Conservation (phyloP, 129 eudicot species). For the Centella asiatica region DNA sequence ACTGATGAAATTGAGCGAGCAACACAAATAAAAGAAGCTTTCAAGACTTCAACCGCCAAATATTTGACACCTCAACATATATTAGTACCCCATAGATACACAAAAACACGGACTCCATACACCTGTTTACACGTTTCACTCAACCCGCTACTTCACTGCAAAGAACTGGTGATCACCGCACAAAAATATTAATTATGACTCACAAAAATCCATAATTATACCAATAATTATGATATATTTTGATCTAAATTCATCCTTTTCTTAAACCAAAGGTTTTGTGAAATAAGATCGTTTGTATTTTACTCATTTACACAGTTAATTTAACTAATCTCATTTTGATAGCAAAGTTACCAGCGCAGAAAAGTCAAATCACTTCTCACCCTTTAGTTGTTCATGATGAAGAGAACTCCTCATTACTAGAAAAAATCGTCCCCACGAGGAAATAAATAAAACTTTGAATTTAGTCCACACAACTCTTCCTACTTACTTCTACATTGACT, state of each 20-base stretch:
- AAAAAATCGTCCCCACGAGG: neutral
- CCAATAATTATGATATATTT: too few relatives aligned
- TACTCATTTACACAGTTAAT: too few relatives aligned
- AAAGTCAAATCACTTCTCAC: slow-evolving; percentile 8
- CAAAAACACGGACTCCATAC: neutral
- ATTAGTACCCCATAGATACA: neutral
- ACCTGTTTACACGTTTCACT: slow-evolving; percentile 4
- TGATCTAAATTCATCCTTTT: too few relatives aligned
- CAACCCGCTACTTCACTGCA: neutral
- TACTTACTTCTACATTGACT: neutral
- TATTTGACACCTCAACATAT: neutral
- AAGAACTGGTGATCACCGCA: neutral
- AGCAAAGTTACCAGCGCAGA: too few relatives aligned
- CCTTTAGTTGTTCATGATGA: neutral
- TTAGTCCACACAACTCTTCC: slow-evolving; percentile 5
- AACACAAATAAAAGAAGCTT: slow-evolving; percentile 4
- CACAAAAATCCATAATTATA: too few relatives aligned
- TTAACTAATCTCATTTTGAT: too few relatives aligned
- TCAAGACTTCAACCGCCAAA: slow-evolving; percentile 3
- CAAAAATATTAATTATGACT: too few relatives aligned
- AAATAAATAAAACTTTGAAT: neutral
- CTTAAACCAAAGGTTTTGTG: too few relatives aligned
- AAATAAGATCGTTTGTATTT: too few relatives aligned
- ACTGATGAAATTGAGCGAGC: neutral
- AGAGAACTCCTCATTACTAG: neutral